Base-by-base conservation (phyloP, 805 yeast species). In the Teunomyces cretensis region DNA sequence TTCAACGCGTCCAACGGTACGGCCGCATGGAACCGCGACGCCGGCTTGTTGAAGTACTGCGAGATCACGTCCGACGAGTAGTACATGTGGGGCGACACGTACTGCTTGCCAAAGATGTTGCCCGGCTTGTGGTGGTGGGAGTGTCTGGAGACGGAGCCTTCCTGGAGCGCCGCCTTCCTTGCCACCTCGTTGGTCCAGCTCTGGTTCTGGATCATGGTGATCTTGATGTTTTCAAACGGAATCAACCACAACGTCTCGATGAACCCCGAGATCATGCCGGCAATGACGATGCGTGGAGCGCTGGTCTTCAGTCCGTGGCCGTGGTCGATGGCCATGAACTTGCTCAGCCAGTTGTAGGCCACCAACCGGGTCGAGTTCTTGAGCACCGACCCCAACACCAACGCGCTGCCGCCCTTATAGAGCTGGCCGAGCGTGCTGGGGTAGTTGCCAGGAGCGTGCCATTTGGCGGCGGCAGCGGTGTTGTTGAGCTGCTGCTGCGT, bases 181-280 rank as follows among this genome's bases (percentile, higher is more conserved):
- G 46, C 38, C 9, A 64, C 41, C 42, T 67, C 73, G 43, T 67
- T 67, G 19, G 37, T 42, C 33, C 65, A 53, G 2, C 61, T 50
- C 40, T 83, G 72, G 58, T 85, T 83, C 56, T 88, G 95, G 49
- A 89, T 83, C 87, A 87, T 79, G 7, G 85, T 75, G 2, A 86
- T 83, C 59, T 89, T 89, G 52, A 89, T 74, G 57, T 84, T 87
- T 58, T 92, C 99, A 61, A 92, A 91, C 0, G 98, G 99, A 14
- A 94, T 86, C 16, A 92, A 80, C 75, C 86, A 79, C 28, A 90
- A 51, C 2, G 95, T 83, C 62, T 94, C 98, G 36, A 84, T 68
- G 46, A 86, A 74, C 2, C 96, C 98, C 4, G 96, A 86, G 70
- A 88, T 78, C 1, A 76, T 74, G 8, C 96, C 96, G 3, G 97